Conservation (phyloP, 129 eudicot species). For the Flaveria trinervia region DNA sequence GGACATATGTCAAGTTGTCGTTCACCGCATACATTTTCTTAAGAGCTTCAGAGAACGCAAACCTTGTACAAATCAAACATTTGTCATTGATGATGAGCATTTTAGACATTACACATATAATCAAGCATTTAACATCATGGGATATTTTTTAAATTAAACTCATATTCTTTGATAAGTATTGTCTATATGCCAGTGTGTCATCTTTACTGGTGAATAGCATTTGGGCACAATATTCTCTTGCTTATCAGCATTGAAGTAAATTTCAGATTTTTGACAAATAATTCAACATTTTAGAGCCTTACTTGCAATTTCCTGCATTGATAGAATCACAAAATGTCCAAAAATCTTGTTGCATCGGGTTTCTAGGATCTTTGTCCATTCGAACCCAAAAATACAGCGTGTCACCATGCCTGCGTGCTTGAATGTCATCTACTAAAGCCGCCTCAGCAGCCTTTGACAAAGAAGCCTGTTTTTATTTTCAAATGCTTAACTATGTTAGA, state of each 20-base stretch:
- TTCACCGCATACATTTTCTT: conserved; percentile 81
- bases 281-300: conserved; percentile 36
- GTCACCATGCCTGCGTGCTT: conserved; percentile 81
- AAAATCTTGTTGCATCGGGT: conserved; percentile 73
- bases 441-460: conserved; percentile 74
- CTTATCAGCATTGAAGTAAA: background rate
- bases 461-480: conserved; percentile 55
- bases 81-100: conserved; percentile 7
- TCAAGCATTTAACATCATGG: conserved; percentile 3
- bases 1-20: conserved; percentile 59
- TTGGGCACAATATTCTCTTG: too few relatives aligned
- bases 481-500: conserved; percentile 22
- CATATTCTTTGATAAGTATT: background rate
- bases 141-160: background rate
- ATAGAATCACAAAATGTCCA: conserved; percentile 98
- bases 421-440: conserved; percentile 64
- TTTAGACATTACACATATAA: conserved; percentile 15
- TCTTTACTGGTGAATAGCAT: too few relatives aligned
- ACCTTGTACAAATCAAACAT: conserved; percentile 45
- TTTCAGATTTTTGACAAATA: background rate
- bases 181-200: too few relatives aligned
- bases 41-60: conserved; percentile 79
- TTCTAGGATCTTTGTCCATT: conserved; percentile 82
- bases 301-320: conserved; percentile 98
- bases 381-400: conserved; percentile 86